Evolutionary conservation across 805 yeast species (phyloP), one percentile per base, ranked within the genome.

Genomic region (Candida ipomoeae): DNA sequence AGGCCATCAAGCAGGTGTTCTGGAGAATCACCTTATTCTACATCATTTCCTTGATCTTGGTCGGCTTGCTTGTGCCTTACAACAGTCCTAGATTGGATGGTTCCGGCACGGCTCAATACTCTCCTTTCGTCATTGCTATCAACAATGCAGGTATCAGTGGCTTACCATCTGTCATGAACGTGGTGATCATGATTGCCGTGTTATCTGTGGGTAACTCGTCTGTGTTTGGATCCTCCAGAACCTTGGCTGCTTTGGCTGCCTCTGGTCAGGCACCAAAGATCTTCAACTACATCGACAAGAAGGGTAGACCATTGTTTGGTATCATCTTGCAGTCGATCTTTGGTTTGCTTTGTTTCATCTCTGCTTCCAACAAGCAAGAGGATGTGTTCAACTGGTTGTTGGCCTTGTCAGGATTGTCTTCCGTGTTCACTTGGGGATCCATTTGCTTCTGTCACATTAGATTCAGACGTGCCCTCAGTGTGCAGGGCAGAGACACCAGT

Each of bases 221-320:
- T 1, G 80, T 85, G 39, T 86, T 77, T 63, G 87, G 85, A n/a
- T 79, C 84, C 53, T 84, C 90, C 45, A 79, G 92, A 74, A 75
- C 89, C 8, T 62, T 86, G 48, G 82, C 81, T 48, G 79, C 88
- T 20, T 69, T 86, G 59, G 84, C 89, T 15, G 83, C 81, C 51
- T 87, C 84, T 66, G 87, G 88, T 8, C 78, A 80, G 60, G 86
- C 83, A 44, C 91, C 91, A 33, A 69, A 68, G 54, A 43, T 75
- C 33, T 71, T 79, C 49, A 70, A 62, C 49, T 72, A 70, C 62
- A 70, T 73, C 48, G 78, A 73, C 62, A 61, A 63, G 53, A 63
- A 56, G 41, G 78, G 77, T 36, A 67, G 78, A 61, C 78, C 78
- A 8, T 59, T 72, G 60, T 68, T 67, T 34, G 75, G 74, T 20